Conservation (phyloP, 306 rosid genomes). For the Prunus fruticosa region DNA sequence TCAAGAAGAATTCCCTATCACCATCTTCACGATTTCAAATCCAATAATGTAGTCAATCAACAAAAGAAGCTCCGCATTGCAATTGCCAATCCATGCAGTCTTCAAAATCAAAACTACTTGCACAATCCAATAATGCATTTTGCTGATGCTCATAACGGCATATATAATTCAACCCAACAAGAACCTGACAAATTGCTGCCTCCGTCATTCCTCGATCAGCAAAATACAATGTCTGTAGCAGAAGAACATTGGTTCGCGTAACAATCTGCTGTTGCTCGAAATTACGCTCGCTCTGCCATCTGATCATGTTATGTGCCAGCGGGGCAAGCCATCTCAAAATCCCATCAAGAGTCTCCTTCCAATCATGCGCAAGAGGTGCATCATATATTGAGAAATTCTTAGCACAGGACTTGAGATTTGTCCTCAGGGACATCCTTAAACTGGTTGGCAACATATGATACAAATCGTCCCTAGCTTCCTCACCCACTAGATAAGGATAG, state of each 20-base stretch:
- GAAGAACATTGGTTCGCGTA: slow-evolving; percentile 69
- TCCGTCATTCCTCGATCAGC: slow-evolving; percentile 80
- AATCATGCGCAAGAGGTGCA: slow-evolving; percentile 94
- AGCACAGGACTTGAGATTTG: slow-evolving; percentile 71
- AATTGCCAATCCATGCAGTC: slow-evolving; percentile 85
- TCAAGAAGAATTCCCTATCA: slow-evolving; percentile 33
- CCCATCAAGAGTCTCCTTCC: slow-evolving; percentile 90
- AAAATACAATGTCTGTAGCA: slow-evolving; percentile 81
- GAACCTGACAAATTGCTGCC: slow-evolving; percentile 79
- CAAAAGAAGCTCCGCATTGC: slow-evolving; percentile 61
- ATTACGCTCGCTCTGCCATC: slow-evolving; percentile 96
- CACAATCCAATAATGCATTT: slow-evolving; percentile 81
- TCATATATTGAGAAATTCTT: slow-evolving; percentile 87
- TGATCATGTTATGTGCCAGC: slow-evolving; percentile 85
- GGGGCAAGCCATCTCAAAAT: slow-evolving; percentile 81
- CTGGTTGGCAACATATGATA: slow-evolving; percentile 90
- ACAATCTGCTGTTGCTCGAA: slow-evolving; percentile 83
- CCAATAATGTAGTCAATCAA: slow-evolving; percentile 37
- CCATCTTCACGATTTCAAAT: slow-evolving; percentile 32
- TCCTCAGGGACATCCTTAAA: slow-evolving; percentile 65
- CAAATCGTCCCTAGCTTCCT: slow-evolving; percentile 87
- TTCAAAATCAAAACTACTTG: slow-evolving; percentile 87
- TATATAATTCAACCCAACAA: slow-evolving; percentile 87
- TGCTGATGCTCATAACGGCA: slow-evolving; percentile 96
- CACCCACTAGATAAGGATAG: slow-evolving; percentile 86